Evolutionary conservation across 2,329 filamentous ascomycete genomes (phyloP).

Genomic region (Trichoderma koningiopsis): DNA sequence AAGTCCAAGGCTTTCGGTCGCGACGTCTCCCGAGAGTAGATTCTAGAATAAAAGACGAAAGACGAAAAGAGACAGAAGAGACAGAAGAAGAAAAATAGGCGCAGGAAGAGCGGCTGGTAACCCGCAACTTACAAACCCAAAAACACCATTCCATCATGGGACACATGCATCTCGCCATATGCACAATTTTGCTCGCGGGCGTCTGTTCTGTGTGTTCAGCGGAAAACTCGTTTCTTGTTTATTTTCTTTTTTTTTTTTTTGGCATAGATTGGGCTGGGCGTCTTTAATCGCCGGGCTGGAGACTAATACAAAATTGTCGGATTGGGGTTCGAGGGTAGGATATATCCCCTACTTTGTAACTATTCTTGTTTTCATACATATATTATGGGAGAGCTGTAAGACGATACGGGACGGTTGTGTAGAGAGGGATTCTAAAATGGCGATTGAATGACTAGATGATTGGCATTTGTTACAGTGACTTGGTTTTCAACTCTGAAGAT

Average conservation of each 20-base stretch:
- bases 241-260: slow-evolving; percentile 11
- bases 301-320: slow-evolving; percentile 18
- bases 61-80: background rate
- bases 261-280: slow-evolving; percentile 26
- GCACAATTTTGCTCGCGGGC: slow-evolving; percentile 22
- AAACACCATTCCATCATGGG: slow-evolving; percentile 10
- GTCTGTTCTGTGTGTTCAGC: slow-evolving; percentile 24
- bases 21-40: slow-evolving; percentile 82
- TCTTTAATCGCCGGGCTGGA: slow-evolving; percentile 11
- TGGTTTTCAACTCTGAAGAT: background rate
- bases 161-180: slow-evolving; percentile 9
- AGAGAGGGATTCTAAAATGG: background rate
- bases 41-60: background rate
- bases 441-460: background rate
- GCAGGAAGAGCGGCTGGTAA: slow-evolving; percentile 13
- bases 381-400: background rate
- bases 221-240: slow-evolving; percentile 6
- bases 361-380: slow-evolving; percentile 20
- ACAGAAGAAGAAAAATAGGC: slow-evolving; percentile 29
- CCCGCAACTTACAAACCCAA: slow-evolving; percentile 4
- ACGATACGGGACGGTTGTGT: background rate
- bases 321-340: slow-evolving; percentile 18
- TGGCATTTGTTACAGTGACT: background rate
- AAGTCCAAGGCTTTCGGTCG: slow-evolving; percentile 97
- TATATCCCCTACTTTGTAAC: slow-evolving; percentile 20